Conservation (phyloP, 1,284 basidiomycete species). For the Chiua sp. region DNA sequence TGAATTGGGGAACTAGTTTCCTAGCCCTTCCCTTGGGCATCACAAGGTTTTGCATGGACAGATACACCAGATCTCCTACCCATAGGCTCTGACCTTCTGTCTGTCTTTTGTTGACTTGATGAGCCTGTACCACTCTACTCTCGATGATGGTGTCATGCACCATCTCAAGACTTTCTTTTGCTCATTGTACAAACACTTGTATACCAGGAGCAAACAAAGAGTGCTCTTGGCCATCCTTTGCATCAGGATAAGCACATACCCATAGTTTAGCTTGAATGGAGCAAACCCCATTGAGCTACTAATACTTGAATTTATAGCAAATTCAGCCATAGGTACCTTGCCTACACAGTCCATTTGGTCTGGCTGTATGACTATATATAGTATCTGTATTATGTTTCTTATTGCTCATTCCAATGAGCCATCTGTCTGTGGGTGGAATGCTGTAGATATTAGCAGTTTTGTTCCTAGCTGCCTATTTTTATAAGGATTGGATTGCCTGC, state of each 20-base stretch:
- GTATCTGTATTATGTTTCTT: not conserved
- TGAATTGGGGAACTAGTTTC: not conserved
- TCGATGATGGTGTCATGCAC: not conserved
- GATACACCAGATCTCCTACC: not conserved
- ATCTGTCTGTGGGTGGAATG: too few relatives aligned
- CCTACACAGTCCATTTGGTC: not conserved
- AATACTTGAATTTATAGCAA: not conserved
- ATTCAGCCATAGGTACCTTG: not conserved
- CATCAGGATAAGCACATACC: not conserved
- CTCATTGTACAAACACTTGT: not conserved
- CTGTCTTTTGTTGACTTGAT: not conserved
- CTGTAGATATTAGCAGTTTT: slow-evolving; percentile 29
- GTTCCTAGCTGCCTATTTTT: slow-evolving; percentile 25
- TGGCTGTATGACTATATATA: not conserved
- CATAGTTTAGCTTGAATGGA: not conserved
- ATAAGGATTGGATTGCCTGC: too few relatives aligned
- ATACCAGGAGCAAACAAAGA: not conserved
- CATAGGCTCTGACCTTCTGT: not conserved
- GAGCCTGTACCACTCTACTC: not conserved
- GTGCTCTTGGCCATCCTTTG: not conserved
- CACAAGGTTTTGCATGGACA: not conserved
- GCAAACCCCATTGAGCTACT: not conserved
- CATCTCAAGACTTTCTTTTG: not conserved
- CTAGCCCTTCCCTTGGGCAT: not conserved
- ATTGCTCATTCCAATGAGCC: slow-evolving; percentile 35